These are phyloP conservation scores for Amesomyces nigricolor DNA, from an alignment of 2,329 filamentous ascomycete species.

Conservation along the genomic window DNA sequence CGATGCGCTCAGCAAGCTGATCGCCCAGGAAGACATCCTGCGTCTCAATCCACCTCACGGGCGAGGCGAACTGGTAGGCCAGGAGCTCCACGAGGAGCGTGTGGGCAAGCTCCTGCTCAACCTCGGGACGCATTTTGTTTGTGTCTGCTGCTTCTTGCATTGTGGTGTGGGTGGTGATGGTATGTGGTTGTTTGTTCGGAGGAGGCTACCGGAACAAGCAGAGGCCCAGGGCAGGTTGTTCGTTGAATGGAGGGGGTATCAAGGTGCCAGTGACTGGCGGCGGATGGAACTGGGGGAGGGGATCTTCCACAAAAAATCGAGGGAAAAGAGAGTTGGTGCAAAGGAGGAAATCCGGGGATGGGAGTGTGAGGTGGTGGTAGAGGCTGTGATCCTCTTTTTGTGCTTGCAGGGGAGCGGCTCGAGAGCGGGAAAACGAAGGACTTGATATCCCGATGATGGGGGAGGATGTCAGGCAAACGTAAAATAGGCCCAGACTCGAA, in stretches of 20 bases:
- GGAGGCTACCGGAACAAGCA: background rate
- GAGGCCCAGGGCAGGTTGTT: background rate
- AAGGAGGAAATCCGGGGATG: background rate
- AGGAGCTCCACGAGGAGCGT: slow-evolving; percentile 97
- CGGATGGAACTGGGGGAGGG: too few relatives aligned
- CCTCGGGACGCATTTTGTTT: slow-evolving; percentile 83
- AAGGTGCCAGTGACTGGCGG: too few relatives aligned
- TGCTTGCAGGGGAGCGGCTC: too few relatives aligned
- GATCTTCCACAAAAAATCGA: background rate
- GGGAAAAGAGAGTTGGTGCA: background rate
- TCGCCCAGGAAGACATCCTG: slow-evolving; percentile 99
- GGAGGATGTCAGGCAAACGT: too few relatives aligned
- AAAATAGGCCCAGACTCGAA: too few relatives aligned
- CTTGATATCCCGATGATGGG: too few relatives aligned
- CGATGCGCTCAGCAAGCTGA: slow-evolving; percentile 92
- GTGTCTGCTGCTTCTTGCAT: background rate
- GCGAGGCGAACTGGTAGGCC: slow-evolving; percentile 98
- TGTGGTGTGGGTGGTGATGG: background rate
- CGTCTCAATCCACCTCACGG: slow-evolving; percentile 99
- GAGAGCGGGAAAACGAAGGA: too few relatives aligned
- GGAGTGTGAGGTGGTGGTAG: background rate
- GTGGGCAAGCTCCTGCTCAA: slow-evolving; percentile 98
- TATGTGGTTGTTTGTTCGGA: slow-evolving; percentile 13
- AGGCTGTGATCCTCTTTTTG: background rate
- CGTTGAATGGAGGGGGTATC: slow-evolving; percentile 2